phyloP scores from a whole-genome alignment of 192 early-diverging fungal genomes.

The Pilaira anomala region DNA sequence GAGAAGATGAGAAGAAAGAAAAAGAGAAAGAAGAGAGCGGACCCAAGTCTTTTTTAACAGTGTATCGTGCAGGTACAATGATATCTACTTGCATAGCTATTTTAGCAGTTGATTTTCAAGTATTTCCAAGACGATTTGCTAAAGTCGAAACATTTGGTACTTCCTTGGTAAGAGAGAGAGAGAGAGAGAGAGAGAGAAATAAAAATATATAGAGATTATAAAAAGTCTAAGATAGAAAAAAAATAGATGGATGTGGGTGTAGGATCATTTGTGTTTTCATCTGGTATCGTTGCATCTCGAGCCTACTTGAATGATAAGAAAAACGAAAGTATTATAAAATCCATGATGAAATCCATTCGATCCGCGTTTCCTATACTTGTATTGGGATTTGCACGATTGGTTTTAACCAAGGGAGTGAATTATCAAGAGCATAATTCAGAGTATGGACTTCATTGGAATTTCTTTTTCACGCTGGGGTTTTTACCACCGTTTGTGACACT shows the following conservation, averaged over 20 bases:
- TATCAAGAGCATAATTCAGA: slow-evolving; percentile 95
- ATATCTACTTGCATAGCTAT: slow-evolving; percentile 81
- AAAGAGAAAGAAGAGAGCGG: slow-evolving; percentile 7
- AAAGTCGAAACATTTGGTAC: slow-evolving; percentile 91
- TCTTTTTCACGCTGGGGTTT: slow-evolving; percentile 91
- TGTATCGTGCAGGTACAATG: slow-evolving; percentile 77
- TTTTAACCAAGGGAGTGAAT: slow-evolving; percentile 76
- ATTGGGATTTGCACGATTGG: slow-evolving; percentile 69
- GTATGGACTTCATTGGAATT: slow-evolving; percentile 99
- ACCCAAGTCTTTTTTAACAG: slow-evolving; percentile 56
- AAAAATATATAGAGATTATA: background rate
- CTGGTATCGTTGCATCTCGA: slow-evolving; percentile 75
- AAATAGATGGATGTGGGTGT: slow-evolving; percentile 91
- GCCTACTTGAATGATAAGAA: slow-evolving; percentile 43
- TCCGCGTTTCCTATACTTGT: slow-evolving; percentile 65
- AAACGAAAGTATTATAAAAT: slow-evolving; percentile 27
- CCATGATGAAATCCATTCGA: slow-evolving; percentile 41
- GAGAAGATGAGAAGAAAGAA: background rate
- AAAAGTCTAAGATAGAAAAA: background rate
- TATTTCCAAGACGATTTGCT: slow-evolving; percentile 86
- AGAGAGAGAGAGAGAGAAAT: background rate
- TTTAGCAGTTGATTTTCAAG: slow-evolving; percentile 90
- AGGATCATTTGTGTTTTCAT: slow-evolving; percentile 90
- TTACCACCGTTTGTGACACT: slow-evolving; percentile 77
- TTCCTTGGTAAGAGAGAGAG: slow-evolving; percentile 68